Evolutionary conservation across 768 basidiomycete species (phyloP).

Genomic region (Fibroporia radiculosa): DNA sequence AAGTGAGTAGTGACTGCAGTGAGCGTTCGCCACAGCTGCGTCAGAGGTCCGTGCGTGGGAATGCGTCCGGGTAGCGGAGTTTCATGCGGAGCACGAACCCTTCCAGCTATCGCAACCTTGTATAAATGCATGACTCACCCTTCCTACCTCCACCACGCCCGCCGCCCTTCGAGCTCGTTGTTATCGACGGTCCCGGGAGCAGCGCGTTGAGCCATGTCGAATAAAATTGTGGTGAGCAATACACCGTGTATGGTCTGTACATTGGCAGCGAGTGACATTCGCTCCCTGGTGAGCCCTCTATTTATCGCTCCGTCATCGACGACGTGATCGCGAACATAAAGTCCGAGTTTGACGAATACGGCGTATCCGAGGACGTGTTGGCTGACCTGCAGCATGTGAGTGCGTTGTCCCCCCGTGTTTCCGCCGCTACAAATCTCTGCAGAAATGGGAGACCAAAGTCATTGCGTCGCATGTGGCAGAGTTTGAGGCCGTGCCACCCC

Average conservation of each 20-base stretch:
- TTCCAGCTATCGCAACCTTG: slow-evolving; percentile 21
- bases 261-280: slow-evolving; percentile 31
- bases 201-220: slow-evolving; percentile 56
- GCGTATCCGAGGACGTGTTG: slow-evolving; percentile 83
- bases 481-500: slow-evolving; percentile 54
- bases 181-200: slow-evolving; percentile 25
- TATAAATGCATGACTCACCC: slow-evolving; percentile 22
- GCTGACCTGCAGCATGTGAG: slow-evolving; percentile 84
- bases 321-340: slow-evolving; percentile 86
- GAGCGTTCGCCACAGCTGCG: slow-evolving; percentile 2
- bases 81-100: slow-evolving; percentile 28
- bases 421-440: slow-evolving; percentile 12
- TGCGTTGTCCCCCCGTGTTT: slow-evolving; percentile 17
- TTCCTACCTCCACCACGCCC: slow-evolving; percentile 27
- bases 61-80: slow-evolving; percentile 30
- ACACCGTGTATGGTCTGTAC: slow-evolving; percentile 50
- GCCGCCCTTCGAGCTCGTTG: slow-evolving; percentile 24
- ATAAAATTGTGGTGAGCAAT: slow-evolving; percentile 97
- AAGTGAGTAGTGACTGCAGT: neutral
- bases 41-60: slow-evolving; percentile 42
- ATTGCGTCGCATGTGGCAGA: slow-evolving; percentile 93
- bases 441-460: slow-evolving; percentile 98
- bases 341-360: slow-evolving; percentile 94
- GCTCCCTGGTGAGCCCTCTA: slow-evolving; percentile 62
- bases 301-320: slow-evolving; percentile 94